Conservation (phyloP, 2,329 filamentous ascomycete species). For the Hypoxylon rubiginosum region DNA sequence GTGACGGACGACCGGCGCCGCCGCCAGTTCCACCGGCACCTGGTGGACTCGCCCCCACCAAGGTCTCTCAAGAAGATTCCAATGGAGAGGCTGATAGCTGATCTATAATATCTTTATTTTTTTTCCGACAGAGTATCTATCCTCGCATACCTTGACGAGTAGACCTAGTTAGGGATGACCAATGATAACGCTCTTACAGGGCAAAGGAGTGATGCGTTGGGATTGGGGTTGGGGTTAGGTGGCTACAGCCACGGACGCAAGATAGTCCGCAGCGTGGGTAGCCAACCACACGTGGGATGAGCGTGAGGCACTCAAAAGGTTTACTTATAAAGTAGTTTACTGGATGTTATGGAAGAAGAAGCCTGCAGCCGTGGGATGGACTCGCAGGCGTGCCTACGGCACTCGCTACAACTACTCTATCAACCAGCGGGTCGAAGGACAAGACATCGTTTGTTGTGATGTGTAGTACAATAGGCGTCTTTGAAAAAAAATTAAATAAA, state of each 20-base stretch:
- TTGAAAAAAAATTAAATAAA: neutral
- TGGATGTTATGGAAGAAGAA: neutral
- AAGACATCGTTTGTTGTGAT: constrained; percentile 8
- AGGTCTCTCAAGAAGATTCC: neutral
- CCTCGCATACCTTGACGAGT: neutral
- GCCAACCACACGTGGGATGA: neutral
- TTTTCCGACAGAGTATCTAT: neutral
- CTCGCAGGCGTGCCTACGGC: neutral
- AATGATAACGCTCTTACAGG: constrained; percentile 1
- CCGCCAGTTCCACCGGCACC: constrained; percentile 47
- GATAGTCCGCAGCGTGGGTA: constrained; percentile 5
- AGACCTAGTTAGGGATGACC: neutral
- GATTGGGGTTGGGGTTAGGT: constrained; percentile 6
- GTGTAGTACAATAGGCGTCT: constrained; percentile 8
- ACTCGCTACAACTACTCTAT: constrained; percentile 2
- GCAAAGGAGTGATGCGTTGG: constrained; percentile 5
- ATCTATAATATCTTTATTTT: neutral
- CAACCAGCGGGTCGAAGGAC: neutral
- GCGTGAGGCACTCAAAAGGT: neutral
- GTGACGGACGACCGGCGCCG: constrained; percentile 43
- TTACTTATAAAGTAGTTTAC: constrained; percentile 1
- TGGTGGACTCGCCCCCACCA: constrained; percentile 40
- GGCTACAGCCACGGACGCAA: constrained; percentile 8
- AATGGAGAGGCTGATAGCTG: constrained; percentile 19
- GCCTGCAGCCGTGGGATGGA: neutral